Base-by-base conservation (phyloP, 2,329 filamentous ascomycete genomes). In the Curvularia sp. region DNA sequence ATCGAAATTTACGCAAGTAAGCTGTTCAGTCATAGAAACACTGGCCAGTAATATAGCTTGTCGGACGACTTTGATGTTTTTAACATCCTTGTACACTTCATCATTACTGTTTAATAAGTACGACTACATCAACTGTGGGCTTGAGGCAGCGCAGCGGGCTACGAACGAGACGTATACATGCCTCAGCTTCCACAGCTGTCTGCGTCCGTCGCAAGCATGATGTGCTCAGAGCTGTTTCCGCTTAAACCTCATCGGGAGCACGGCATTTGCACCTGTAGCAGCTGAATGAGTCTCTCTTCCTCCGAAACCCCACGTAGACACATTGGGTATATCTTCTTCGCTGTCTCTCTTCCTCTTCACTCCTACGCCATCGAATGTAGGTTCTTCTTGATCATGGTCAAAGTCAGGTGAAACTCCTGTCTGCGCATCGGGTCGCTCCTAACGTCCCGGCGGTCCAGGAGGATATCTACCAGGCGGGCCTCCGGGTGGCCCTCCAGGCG, bases 1-100 rank as follows among this genome's bases (percentile, higher is more conserved):
- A 74, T 86, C 0, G 77, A 77, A 59, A 74, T 66, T 9, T 86
- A 74, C 69, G 69, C 72, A 1, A 38, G n/a, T 10, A 39, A 46
- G 7, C 3, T 58, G 8, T 49, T 58, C 1, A 28, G 32, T 10
- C 19, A 32, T n/a, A 25, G 36, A 38, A 19, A 36, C 12, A 43
- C 15, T 9, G 10, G 32, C 48, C 27, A 18, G n/a, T 15, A 13
- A 41, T 13, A 10, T 12, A 19, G 13, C 7, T 39, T 34, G 23
- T 25, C 19, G 28, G 36, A 51, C 27, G 15, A 41, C 13, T 32
- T 19, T 23, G 21, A 13, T 34, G 7, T 12, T n/a, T 30, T 45
- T 52, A 15, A 46, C 23, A 36, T 27, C 32, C 23, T 28, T 34
- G 30, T 27, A 27, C 23, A n/a, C 15, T 38, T 39, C 18, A 53